Conservation (phyloP, 768 basidiomycete species). For the Coprinellus micaceus region DNA sequence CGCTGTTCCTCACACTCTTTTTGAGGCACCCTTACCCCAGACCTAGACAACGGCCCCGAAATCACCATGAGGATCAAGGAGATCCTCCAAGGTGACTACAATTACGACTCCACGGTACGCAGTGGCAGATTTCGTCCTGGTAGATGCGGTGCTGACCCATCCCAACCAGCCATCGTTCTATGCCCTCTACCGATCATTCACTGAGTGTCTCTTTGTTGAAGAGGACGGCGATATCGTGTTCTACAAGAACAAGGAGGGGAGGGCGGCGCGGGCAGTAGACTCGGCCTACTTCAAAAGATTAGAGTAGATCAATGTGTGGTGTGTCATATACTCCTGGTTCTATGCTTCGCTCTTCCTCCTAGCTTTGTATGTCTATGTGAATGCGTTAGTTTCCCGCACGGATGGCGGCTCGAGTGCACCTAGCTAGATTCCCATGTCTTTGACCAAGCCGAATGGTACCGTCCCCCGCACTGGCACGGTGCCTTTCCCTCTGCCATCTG, state of each 20-base stretch:
- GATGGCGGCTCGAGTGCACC: no score
- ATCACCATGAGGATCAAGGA: constrained; percentile 45
- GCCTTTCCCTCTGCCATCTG: no score
- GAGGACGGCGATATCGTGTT: constrained; percentile 53
- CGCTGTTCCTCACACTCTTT: neutral
- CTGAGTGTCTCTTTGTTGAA: constrained; percentile 51
- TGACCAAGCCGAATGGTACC: no score
- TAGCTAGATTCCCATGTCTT: no score
- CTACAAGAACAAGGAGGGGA: constrained; percentile 48
- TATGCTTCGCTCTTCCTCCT: no score
- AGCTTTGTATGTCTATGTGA: no score
- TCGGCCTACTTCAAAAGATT: neutral
- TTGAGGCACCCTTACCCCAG: neutral
- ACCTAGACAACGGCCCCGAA: constrained; percentile 49
- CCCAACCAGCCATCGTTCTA: constrained; percentile 34
- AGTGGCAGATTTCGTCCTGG: constrained; percentile 6
- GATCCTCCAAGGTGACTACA: constrained; percentile 50
- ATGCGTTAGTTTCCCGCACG: no score
- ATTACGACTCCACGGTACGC: constrained; percentile 55
- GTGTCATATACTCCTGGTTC: no score
- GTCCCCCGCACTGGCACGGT: no score
- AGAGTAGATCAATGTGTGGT: no score
- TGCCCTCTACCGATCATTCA: constrained; percentile 55
- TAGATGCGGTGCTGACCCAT: no score
- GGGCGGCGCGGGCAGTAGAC: constrained; percentile 30